A percentile compares a stretch with the other conserved stretches of the same genome.
phyloP scores from a whole-genome alignment of 805 yeast species.

The Pichia heedii region DNA sequence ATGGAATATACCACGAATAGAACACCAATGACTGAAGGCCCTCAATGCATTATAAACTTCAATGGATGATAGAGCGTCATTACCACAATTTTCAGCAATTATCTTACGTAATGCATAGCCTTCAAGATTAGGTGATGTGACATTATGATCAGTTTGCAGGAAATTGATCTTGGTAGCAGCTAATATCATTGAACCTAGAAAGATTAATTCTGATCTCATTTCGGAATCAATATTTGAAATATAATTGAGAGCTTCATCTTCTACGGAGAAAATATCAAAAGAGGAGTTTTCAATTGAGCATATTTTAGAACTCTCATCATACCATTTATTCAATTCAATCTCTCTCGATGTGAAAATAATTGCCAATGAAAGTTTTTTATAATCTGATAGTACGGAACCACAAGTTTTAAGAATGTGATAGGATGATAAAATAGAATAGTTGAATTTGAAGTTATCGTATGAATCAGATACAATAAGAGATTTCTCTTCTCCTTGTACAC shows the following conservation, averaged over 20 bases:
- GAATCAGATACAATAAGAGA: slow-evolving; percentile 34
- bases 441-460: slow-evolving; percentile 18
- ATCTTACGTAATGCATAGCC: slow-evolving; percentile 34
- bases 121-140: slow-evolving; percentile 37
- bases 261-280: slow-evolving; percentile 23
- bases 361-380: slow-evolving; percentile 35
- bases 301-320: slow-evolving; percentile 34
- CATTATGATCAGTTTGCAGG: slow-evolving; percentile 48
- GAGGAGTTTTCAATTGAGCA: slow-evolving; percentile 28
- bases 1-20: slow-evolving; percentile 38
- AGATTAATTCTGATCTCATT: slow-evolving; percentile 26
- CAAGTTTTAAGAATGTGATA: slow-evolving; percentile 33
- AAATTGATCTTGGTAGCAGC: slow-evolving; percentile 42
- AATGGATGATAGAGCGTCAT: slow-evolving; percentile 27
- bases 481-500: slow-evolving; percentile 41
- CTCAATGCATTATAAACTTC: slow-evolving; percentile 40
- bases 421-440: slow-evolving; percentile 34
- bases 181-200: slow-evolving; percentile 34
- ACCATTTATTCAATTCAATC: slow-evolving; percentile 42
- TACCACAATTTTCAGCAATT: slow-evolving; percentile 33
- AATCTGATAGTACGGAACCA: slow-evolving; percentile 30
- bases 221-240: slow-evolving; percentile 21
- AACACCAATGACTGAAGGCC: slow-evolving; percentile 48
- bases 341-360: slow-evolving; percentile 43
- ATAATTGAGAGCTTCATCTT: slow-evolving; percentile 29